Conservation (phyloP, 352 stramenopile genomes). For the Phytophthora rubi region DNA sequence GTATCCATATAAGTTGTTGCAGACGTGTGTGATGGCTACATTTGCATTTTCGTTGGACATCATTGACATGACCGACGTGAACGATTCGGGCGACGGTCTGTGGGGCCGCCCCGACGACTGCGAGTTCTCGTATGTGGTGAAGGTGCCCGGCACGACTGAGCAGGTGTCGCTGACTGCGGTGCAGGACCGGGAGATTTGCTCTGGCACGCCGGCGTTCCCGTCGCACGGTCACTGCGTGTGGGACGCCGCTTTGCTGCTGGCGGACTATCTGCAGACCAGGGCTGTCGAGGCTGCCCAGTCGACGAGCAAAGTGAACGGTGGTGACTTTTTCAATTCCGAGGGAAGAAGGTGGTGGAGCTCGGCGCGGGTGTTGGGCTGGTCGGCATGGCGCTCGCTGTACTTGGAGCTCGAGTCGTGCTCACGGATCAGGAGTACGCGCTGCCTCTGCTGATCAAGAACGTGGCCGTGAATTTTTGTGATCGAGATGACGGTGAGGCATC, state of each 20-base stretch:
- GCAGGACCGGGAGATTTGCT: conserved; percentile 45
- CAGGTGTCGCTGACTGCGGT: conserved; percentile 39
- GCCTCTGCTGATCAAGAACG: conserved; percentile 56
- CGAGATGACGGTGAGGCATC: background rate
- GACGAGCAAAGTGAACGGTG: background rate
- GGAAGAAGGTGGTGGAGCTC: conserved; percentile 47
- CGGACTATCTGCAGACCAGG: conserved; percentile 51
- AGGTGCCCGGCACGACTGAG: background rate
- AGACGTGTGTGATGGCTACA: conserved; percentile 15
- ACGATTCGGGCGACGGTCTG: conserved; percentile 25
- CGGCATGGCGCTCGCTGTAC: conserved; percentile 52
- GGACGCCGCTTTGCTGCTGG: conserved; percentile 59
- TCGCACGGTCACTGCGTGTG: conserved; percentile 67
- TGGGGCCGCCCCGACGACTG: conserved; percentile 44
- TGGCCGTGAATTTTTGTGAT: conserved; percentile 45
- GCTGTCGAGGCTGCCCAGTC: background rate
- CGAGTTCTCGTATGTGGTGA: conserved; percentile 47
- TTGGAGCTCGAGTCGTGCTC: conserved; percentile 49
- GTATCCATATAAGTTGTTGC: background rate
- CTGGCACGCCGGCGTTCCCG: conserved; percentile 42
- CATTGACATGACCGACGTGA: conserved; percentile 21
- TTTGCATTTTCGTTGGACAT: conserved; percentile 13
- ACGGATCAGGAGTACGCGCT: conserved; percentile 62
- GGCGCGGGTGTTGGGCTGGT: conserved; percentile 59
- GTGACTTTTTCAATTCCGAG: conserved; percentile 17